Base-by-base conservation (phyloP, 192 early-diverging fungal species). In the Endogone sp. region DNA sequence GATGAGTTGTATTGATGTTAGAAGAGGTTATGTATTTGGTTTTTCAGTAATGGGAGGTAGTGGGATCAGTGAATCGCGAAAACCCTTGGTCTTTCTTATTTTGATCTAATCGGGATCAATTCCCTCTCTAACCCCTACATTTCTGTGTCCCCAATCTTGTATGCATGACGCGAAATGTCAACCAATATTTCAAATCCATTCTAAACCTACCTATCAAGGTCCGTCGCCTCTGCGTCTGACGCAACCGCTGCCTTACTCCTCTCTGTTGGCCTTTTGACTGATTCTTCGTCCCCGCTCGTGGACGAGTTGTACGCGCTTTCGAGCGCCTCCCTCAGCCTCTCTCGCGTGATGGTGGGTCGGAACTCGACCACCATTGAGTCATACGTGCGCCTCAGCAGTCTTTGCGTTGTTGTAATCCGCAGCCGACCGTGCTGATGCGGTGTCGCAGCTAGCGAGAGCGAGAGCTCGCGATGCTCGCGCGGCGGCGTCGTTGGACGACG, bases 341-440 rank as follows among this genome's bases (percentile, higher is more conserved):
- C n/a, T 65, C 56, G 26, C 25, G 65, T 64, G 54, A 64, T 54
- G 16, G 63, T 73, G 24, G 64, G 30, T 30, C 37, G 16, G 56
- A 29, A 60, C 23, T 25, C 26, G 23, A 30, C 16, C 56, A 27
- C 13, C 25, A 58, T 62, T 4, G 23, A 22, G 23, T 29, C 54
- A 10, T 56, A 57, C 2, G n/a, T 8, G 31, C 30, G 2, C 4
- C 32, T 44, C 26, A 23, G 9, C 25, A 22, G 29, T 37, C 24
- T 26, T 21, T 60, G 32, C 13, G 63, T 63, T 56, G 57, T 68
- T 59, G 31, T 21, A 68, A 61, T 27, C 60, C 28, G 25, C 60
- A 29, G 11, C 60, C 60, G 8, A 20, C 25, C 25, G 20, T 25
- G 60, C 11, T 61, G 60, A 21, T 1, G 60, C 16, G 56, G 58